A percentile compares a stretch with the other conserved stretches of the same genome.
These are phyloP conservation scores for Periconia sp. DNA, from an alignment of 2,329 filamentous ascomycete species.

Conservation along the genomic window DNA sequence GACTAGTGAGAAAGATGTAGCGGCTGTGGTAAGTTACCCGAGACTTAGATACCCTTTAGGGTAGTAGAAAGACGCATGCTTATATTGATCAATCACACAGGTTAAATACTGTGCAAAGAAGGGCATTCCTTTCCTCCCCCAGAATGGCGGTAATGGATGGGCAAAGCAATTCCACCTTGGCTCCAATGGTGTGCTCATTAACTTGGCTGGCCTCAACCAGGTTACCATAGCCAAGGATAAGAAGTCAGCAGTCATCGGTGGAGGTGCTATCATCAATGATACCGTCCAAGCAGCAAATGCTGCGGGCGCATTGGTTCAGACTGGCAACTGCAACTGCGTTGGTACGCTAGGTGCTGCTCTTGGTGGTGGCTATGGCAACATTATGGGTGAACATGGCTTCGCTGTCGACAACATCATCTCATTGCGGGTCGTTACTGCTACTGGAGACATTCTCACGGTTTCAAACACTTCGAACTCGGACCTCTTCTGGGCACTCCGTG, in stretches of 20 bases:
- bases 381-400: slow-evolving; percentile 60
- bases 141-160: slow-evolving; percentile 29
- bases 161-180: slow-evolving; percentile 11
- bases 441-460: slow-evolving; percentile 33
- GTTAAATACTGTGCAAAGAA: slow-evolving; percentile 12
- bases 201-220: slow-evolving; percentile 22
- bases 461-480: slow-evolving; percentile 15
- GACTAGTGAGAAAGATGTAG: slow-evolving; percentile 17
- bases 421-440: slow-evolving; percentile 22
- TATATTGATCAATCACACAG: slow-evolving; percentile 6
- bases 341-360: slow-evolving; percentile 26
- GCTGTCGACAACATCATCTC: slow-evolving; percentile 54
- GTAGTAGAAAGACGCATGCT: not conserved
- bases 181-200: slow-evolving; percentile 23
- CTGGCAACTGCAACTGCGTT: slow-evolving; percentile 33
- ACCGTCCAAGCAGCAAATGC: slow-evolving; percentile 44
- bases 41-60: not conserved
- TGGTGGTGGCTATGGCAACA: slow-evolving; percentile 62
- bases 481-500: slow-evolving; percentile 44
- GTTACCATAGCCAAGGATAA: slow-evolving; percentile 22
- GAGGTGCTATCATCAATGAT: slow-evolving; percentile 38
- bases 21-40: slow-evolving; percentile 11
- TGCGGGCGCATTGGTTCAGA: slow-evolving; percentile 22
- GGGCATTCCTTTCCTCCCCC: slow-evolving; percentile 20
- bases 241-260: slow-evolving; percentile 20